Evolutionary conservation across 2,329 filamentous ascomycete species (phyloP), one percentile per base, ranked within the genome.

Genomic region (Dactylellina cionopaga): DNA sequence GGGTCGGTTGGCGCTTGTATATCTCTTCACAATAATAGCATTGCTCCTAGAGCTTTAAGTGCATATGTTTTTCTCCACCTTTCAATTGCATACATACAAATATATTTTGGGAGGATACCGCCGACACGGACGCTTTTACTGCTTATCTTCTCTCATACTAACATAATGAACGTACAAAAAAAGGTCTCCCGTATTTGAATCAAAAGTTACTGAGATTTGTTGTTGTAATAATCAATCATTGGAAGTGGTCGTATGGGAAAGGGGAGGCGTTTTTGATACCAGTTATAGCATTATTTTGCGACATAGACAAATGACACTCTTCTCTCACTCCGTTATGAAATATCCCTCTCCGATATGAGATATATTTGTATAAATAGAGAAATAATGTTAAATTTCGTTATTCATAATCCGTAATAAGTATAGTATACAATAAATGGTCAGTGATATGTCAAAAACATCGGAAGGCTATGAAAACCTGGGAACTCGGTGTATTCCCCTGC

Each of bases 401-500:
- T 6, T 15, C 3, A n/a, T n/a, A 22, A 43, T 43, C 22, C 39
- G 15, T 43, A 33, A n/a, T 22, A 24, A 46, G 19, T 49, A 60
- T 54, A 54, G 6, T 41, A 52, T 41, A 51, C 17, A 47, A 27
- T 46, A 27, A 15, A 24, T 13, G 9, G 24, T n/a, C n/a, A n/a
- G n/a, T n/a, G n/a, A n/a, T n/a, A n/a, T n/a, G n/a, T n/a, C n/a
- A n/a, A n/a, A n/a, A n/a, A n/a, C n/a, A n/a, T n/a, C n/a, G 35
- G 22, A 54, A 37, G 19, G 47, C 39, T 29, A 55, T 37, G 19
- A 60, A 47, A 44, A 22, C 44, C 15, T 35, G 24, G 5, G 10
- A 49, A 41, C 43, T 29, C 19, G 39, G 39, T 65, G 43, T 56
- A 55, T 46, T 39, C 29, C 49, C 47, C 47, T 55, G 37, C 47